Base-by-base conservation (phyloP, 140 eudicot genomes). In the Stevia rebaudiana region DNA sequence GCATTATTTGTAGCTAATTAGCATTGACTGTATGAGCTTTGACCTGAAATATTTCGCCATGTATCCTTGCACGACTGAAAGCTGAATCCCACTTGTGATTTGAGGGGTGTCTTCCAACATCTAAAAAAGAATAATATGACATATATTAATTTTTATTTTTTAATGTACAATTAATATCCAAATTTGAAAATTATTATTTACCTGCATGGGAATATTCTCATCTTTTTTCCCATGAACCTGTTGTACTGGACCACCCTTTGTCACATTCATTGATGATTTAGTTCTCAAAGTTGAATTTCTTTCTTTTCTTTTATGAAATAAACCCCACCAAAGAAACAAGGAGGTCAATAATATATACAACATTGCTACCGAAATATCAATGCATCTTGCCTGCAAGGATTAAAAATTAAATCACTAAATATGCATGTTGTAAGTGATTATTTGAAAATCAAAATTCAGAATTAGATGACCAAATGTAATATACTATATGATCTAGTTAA, bases 41-140 rank as follows among this genome's bases (percentile, higher is more conserved):
- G 56, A 94, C 99, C 99, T 81, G 81, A 83, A 94, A 42, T 76
- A 74, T 55, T 80, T 94, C 58, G 97, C 84, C 99, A 94, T 88
- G 73, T 81, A 88, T 63, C 90, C 94, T 86, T 94, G 99, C 71
- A 94, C 95, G 24, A 81, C 63, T 50, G 99, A 88, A 67, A 94
- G 95, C 75, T 82, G 96, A 53, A 89, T 86, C 55, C 86, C 94
- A 42, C 73, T 82, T 37, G 82, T 28, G 67, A 71, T 68, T 74
- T 80, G 96, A 33, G 82, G 85, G 58, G 25, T 82, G 76, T 78
- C 90, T 68, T 79, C 85, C 59, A 81, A 80, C 82, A 85, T 85
- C 99, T 94, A 55, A 40, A 40, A 47, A 36, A 76, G 25, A 11
- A 58, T 6, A 57, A 57, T 19, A 49, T 36, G 28, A 19, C 4